A percentile compares a stretch with the other conserved stretches of the same genome.
phyloP scores from a whole-genome alignment of 106 monocot genomes.

The Alisma plantagoaquatica region DNA sequence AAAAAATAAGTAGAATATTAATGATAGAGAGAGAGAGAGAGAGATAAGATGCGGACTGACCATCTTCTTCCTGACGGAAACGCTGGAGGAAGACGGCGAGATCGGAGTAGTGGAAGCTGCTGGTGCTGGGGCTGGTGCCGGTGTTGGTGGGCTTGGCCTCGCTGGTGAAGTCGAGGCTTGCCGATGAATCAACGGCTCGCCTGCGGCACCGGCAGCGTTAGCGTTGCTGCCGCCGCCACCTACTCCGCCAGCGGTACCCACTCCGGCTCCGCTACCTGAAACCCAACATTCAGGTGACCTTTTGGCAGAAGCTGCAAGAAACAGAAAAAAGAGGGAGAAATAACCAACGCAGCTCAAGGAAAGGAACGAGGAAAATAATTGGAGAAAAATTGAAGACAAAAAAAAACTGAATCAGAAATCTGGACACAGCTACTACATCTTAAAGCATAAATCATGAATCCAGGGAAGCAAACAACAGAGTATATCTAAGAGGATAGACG shows the following conservation, averaged over 20 bases:
- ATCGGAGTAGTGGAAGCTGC: too few species aligned
- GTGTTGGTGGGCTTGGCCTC: conserved; percentile 31
- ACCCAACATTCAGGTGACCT: conserved; percentile 71
- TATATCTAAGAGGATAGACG: too few species aligned
- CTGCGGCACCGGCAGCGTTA: conserved; percentile 18
- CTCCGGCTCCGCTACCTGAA: conserved; percentile 40
- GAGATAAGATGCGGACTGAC: conserved; percentile 7
- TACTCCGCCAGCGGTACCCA: conserved; percentile 28
- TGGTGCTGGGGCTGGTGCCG: too few species aligned
- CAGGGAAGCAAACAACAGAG: too few species aligned
- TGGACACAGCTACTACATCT: too few species aligned
- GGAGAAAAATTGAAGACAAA: neutral
- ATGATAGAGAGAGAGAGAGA: neutral
- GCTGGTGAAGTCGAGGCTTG: conserved; percentile 64
- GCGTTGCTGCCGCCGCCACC: conserved; percentile 21
- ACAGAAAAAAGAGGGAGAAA: conserved; percentile 9
- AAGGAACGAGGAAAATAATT: neutral
- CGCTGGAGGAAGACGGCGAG: conserved; percentile 70
- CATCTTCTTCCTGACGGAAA: conserved; percentile 56
- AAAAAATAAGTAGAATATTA: too few species aligned
- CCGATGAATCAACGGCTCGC: conserved; percentile 27
- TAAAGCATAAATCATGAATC: too few species aligned
- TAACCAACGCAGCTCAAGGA: conserved; percentile 7
- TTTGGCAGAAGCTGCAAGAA: conserved; percentile 68
- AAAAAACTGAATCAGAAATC: too few species aligned